Evolutionary conservation across 768 basidiomycete species (phyloP).

Genomic region (Boletus sensibilis): DNA sequence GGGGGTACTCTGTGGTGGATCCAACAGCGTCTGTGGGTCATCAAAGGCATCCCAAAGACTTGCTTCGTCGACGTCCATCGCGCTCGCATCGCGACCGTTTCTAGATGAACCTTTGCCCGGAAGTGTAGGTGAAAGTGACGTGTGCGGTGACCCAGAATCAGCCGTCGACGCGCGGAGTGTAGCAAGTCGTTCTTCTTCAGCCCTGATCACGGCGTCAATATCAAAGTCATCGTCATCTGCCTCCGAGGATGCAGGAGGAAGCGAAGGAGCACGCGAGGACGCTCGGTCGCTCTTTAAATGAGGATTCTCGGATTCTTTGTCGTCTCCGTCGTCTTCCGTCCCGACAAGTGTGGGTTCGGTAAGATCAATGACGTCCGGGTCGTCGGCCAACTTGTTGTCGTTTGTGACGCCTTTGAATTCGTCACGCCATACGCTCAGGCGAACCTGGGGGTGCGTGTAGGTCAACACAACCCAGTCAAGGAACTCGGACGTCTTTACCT

Average conservation of each 20-base stretch:
- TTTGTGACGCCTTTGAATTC: constrained; percentile 51
- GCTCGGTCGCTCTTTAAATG: constrained; percentile 24
- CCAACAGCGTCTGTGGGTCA: constrained; percentile 1
- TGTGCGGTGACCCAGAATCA: background rate
- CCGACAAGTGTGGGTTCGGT: constrained; percentile 28
- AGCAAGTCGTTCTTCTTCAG: constrained; percentile 39
- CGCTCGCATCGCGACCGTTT: constrained; percentile 5
- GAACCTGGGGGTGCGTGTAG: constrained; percentile 45
- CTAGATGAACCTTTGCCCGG: constrained; percentile 7
- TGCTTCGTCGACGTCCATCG: constrained; percentile 39
- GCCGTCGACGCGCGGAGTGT: constrained; percentile 19
- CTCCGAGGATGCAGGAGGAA: constrained; percentile 42
- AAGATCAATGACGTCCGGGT: constrained; percentile 31
- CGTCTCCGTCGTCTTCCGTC: constrained; percentile 23
- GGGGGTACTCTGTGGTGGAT: constrained; percentile 4
- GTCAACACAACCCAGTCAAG: constrained; percentile 1
- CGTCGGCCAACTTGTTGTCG: constrained; percentile 26
- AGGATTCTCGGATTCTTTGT: constrained; percentile 9
- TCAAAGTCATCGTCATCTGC: constrained; percentile 49
- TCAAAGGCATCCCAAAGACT: constrained; percentile 35
- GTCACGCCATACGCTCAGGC: constrained; percentile 75
- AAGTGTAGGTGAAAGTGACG: constrained; percentile 1
- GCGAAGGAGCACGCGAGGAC: constrained; percentile 40
- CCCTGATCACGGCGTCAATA: constrained; percentile 49
- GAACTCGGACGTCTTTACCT: constrained; percentile 47